phyloP scores from a whole-genome alignment of 169 alveolate genomes.

The Plasmodium cynomolgi region DNA sequence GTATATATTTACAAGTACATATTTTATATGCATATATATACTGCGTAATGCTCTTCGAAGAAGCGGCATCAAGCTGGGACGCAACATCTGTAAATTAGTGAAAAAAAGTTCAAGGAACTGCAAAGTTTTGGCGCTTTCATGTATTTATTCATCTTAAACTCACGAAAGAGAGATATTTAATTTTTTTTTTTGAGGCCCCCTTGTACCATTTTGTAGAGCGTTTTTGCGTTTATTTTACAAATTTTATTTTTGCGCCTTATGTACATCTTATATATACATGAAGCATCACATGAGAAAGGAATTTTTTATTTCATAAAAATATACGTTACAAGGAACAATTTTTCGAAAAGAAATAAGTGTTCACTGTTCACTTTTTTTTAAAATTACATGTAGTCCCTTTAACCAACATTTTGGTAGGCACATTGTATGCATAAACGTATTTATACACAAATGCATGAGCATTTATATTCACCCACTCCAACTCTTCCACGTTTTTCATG shows the following conservation, averaged over 20 bases:
- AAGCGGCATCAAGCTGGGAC: background rate
- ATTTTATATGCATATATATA: background rate
- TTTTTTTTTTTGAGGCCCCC: background rate
- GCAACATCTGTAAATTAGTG: slow-evolving; percentile 6
- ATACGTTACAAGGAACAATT: background rate
- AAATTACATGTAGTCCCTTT: background rate
- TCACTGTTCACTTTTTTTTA: background rate
- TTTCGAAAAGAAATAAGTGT: background rate
- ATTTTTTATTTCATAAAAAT: background rate
- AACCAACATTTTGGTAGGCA: background rate
- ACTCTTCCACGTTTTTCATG: background rate
- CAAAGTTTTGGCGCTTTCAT: background rate
- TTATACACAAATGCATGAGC: slow-evolving; percentile 5
- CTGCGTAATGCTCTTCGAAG: background rate
- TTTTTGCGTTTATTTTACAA: background rate
- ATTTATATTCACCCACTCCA: background rate
- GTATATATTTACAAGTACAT: background rate
- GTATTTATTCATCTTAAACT: background rate
- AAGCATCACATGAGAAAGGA: background rate
- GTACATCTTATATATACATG: background rate
- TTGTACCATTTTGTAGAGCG: background rate
- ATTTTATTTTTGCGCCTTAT: background rate
- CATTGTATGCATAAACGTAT: background rate
- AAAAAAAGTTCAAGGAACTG: background rate
- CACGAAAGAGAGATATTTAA: background rate